These are phyloP conservation scores for Xylariaceae sp. DNA, from an alignment of 2,329 filamentous ascomycete species.

Conservation along the genomic window DNA sequence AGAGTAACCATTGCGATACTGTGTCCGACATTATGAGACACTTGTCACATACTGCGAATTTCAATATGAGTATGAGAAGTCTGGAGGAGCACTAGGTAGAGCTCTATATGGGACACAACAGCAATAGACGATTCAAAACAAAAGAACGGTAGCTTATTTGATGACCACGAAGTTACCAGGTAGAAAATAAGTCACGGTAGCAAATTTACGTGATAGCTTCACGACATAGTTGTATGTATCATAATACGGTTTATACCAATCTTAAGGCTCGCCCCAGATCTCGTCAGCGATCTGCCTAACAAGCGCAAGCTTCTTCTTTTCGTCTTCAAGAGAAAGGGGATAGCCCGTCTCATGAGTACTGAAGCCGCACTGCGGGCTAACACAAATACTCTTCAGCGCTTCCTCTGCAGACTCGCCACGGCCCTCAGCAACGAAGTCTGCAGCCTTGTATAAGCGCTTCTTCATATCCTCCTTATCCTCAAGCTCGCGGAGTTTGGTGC, in stretches of 20 bases:
- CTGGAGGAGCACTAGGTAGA: no score
- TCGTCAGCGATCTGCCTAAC: conserved; percentile 71
- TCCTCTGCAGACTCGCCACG: conserved; percentile 62
- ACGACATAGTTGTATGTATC: not conserved
- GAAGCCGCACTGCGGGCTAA: conserved; percentile 72
- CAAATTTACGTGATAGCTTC: no score
- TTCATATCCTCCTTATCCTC: conserved; percentile 65
- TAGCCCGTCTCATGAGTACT: conserved; percentile 75
- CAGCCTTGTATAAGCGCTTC: conserved; percentile 56
- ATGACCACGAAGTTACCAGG: no score
- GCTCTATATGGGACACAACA: no score
- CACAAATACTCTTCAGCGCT: conserved; percentile 64
- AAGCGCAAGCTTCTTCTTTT: conserved; percentile 70
- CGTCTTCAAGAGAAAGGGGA: conserved; percentile 63
- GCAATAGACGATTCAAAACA: no score
- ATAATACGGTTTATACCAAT: not conserved
- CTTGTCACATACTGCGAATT: no score
- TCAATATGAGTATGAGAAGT: no score
- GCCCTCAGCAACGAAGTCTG: conserved; percentile 68
- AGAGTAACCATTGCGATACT: no score
- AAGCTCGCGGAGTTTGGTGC: conserved; percentile 59
- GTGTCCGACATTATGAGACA: no score
- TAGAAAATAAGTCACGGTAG: no score
- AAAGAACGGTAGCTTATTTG: no score
- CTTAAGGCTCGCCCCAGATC: conserved; percentile 58